Evolutionary conservation across 2,329 filamentous ascomycete genomes (phyloP).

Genomic region (Fusarium buharicum): DNA sequence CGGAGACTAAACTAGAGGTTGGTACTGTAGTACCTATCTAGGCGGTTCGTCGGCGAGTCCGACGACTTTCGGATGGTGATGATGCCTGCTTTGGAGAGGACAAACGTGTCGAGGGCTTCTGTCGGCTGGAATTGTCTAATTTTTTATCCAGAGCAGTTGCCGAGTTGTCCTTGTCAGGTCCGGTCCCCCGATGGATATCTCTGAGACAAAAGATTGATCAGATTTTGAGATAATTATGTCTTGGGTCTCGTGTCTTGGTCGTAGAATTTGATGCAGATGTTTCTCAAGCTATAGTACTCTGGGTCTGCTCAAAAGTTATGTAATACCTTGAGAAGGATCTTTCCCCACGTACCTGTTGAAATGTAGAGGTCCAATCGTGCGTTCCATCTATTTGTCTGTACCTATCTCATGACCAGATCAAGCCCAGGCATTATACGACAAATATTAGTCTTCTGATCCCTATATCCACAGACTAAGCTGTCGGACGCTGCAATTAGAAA

Average conservation of each 20-base stretch:
- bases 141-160: conserved; percentile 6
- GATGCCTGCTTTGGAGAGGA: neutral
- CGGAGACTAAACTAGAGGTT: conserved; percentile 4
- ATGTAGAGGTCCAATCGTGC: no score
- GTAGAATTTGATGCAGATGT: conserved; percentile 18
- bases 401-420: no score
- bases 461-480: neutral
- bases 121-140: conserved; percentile 29
- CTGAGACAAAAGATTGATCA: conserved; percentile 24
- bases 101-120: conserved; percentile 1
- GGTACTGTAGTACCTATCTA: neutral
- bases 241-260: conserved; percentile 13
- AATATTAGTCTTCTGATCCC: no score
- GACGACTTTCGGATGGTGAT: conserved; percentile 32
- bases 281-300: conserved; percentile 1
- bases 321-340: no score
- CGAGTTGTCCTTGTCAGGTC: conserved; percentile 7
- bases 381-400: no score
- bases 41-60: conserved; percentile 17
- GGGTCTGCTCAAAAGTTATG: no score
- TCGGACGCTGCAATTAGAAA: conserved; percentile 3
- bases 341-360: no score
- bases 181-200: conserved; percentile 17
- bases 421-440: no score
- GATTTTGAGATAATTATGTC: conserved; percentile 10